phyloP scores from a whole-genome alignment of 208 protist genomes.

The Crithidia expoeki region DNA sequence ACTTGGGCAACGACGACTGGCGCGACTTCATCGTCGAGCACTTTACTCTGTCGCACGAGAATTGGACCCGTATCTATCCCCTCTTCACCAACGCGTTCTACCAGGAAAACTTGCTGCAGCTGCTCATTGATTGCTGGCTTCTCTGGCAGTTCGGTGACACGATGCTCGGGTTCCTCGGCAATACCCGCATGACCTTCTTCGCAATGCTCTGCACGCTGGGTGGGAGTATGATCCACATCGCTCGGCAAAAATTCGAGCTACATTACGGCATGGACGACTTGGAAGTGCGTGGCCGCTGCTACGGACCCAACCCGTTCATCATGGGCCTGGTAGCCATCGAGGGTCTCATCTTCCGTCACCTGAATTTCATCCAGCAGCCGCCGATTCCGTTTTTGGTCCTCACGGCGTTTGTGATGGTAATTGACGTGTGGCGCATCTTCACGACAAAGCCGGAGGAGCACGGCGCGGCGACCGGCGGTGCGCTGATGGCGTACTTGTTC shows the following conservation, averaged over 20 bases:
- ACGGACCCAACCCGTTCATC: constrained; percentile 88
- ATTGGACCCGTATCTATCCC: constrained; percentile 78
- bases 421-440: constrained; percentile 91
- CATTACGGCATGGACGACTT: constrained; percentile 86
- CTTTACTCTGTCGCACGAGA: constrained; percentile 88
- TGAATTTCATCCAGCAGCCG: constrained; percentile 92
- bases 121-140: constrained; percentile 87
- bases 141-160: constrained; percentile 86
- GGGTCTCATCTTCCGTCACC: constrained; percentile 88
- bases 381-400: constrained; percentile 89
- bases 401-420: constrained; percentile 88
- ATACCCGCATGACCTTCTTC: constrained; percentile 82
- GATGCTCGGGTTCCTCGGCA: constrained; percentile 87
- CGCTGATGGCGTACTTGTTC: constrained; percentile 87
- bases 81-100: constrained; percentile 88
- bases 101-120: constrained; percentile 89
- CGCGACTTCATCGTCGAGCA: constrained; percentile 88
- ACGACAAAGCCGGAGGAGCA: constrained; percentile 84
- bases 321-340: constrained; percentile 86
- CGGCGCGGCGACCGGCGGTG: constrained; percentile 82
- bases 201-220: constrained; percentile 69
- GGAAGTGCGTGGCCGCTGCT: constrained; percentile 86
- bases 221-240: constrained; percentile 80
- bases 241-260: constrained; percentile 81
- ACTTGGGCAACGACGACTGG: constrained; percentile 75